Evolutionary conservation across 2,329 filamentous ascomycete genomes (phyloP).

Genomic region (Fusarium sp.): DNA sequence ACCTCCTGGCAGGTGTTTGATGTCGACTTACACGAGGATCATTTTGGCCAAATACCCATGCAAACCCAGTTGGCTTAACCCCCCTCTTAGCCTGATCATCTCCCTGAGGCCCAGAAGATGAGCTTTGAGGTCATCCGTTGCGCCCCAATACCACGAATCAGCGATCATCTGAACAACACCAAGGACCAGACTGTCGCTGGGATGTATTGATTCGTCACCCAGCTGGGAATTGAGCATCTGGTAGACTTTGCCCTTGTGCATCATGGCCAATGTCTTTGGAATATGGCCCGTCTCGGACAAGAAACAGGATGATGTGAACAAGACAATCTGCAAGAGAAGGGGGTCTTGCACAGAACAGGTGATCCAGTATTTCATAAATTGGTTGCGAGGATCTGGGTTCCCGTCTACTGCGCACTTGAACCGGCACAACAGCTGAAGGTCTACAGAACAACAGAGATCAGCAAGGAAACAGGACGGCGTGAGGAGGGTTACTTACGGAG

Average conservation of each 20-base stretch:
- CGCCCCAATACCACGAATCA: conserved; percentile 65
- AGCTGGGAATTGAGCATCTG: conserved; percentile 59
- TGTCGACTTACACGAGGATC: conserved; percentile 55
- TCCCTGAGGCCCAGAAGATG: conserved; percentile 58
- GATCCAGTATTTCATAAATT: conserved; percentile 58
- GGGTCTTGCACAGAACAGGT: conserved; percentile 60
- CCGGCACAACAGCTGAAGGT: conserved; percentile 58
- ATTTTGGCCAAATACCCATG: conserved; percentile 59
- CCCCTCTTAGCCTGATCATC: conserved; percentile 59
- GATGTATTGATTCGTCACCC: conserved; percentile 47
- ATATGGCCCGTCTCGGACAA: conserved; percentile 59
- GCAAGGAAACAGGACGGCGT: not conserved
- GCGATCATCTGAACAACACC: conserved; percentile 59
- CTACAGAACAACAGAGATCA: conserved; percentile 44
- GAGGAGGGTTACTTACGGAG: conserved; percentile 51
- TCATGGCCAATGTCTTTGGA: conserved; percentile 53
- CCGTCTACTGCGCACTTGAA: conserved; percentile 63
- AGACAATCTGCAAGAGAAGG: conserved; percentile 57
- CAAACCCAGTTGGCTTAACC: conserved; percentile 56
- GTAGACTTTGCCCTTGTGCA: conserved; percentile 55
- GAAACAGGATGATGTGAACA: conserved; percentile 62
- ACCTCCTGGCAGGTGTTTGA: not conserved
- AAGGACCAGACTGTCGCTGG: conserved; percentile 57
- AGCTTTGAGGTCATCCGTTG: conserved; percentile 54
- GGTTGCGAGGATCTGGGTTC: conserved; percentile 54